These are phyloP conservation scores for Rhodotorula sp. DNA, from an alignment of 1,284 basidiomycete species.

Conservation along the genomic window DNA sequence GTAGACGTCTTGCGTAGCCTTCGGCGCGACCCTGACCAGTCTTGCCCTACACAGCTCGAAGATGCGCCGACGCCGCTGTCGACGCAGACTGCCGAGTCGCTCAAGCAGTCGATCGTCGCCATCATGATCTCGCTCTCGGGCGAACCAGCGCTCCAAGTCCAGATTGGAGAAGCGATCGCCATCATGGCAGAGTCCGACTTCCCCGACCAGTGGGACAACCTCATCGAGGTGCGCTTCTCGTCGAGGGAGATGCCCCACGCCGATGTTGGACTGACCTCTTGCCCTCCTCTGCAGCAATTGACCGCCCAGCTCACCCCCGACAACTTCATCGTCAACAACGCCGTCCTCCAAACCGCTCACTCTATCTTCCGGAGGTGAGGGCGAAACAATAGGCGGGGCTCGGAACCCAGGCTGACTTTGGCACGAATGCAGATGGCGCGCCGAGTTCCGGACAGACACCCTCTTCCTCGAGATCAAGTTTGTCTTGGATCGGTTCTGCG, in stretches of 20 bases:
- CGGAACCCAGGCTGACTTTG: background rate
- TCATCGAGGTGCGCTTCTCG: constrained; percentile 65
- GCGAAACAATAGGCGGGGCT: background rate
- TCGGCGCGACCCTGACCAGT: too few species aligned
- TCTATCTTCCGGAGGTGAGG: constrained; percentile 78
- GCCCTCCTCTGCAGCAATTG: constrained; percentile 63
- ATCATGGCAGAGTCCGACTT: constrained; percentile 85
- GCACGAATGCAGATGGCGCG: constrained; percentile 64
- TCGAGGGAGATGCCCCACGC: too few species aligned
- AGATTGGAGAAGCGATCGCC: constrained; percentile 84
- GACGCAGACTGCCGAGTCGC: constrained; percentile 47
- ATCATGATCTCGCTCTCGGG: constrained; percentile 75
- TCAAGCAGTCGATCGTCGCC: constrained; percentile 70
- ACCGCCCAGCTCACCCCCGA: constrained; percentile 70
- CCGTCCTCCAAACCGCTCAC: constrained; percentile 89
- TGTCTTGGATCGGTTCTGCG: constrained; percentile 78
- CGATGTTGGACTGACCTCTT: background rate
- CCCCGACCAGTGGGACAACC: constrained; percentile 74
- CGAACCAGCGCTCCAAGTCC: constrained; percentile 59
- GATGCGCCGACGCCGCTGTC: constrained; percentile 55
- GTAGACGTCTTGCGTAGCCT: background rate
- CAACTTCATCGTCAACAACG: constrained; percentile 81
- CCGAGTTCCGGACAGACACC: constrained; percentile 79
- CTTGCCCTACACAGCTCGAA: constrained; percentile 56
- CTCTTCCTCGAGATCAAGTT: constrained; percentile 91